phyloP scores from a whole-genome alignment of 2,329 filamentous ascomycete species.

The Botrytis medusae region DNA sequence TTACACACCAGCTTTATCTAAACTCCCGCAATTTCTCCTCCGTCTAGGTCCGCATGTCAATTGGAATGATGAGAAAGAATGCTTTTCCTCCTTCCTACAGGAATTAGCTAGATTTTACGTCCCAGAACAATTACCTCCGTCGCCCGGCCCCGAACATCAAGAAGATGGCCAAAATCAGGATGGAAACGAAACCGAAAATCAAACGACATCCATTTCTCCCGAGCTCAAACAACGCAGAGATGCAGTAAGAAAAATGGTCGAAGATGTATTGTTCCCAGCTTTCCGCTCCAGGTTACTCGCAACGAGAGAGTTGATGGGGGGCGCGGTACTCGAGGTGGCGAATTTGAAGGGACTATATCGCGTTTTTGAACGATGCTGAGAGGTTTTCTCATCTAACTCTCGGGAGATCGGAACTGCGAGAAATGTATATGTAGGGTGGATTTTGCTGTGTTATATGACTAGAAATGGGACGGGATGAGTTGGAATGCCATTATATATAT shows the following conservation, averaged over 20 bases:
- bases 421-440: not conserved
- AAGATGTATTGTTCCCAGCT: conserved; percentile 86
- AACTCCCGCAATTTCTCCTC: conserved; percentile 85
- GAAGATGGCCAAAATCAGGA: conserved; percentile 34
- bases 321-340: conserved; percentile 78
- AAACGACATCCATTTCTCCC: conserved; percentile 42
- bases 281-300: conserved; percentile 81
- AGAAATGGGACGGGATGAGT: not conserved
- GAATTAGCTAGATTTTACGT: conserved; percentile 90
- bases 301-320: conserved; percentile 73
- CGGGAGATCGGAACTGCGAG: too few species aligned
- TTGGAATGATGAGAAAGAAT: conserved; percentile 81
- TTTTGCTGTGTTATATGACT: not conserved
- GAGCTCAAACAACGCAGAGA: conserved; percentile 58
- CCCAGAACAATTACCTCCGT: conserved; percentile 74
- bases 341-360: conserved; percentile 90
- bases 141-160: conserved; percentile 41
- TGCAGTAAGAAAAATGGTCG: conserved; percentile 73
- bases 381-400: not conserved
- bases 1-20: conserved; percentile 81
- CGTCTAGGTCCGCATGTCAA: conserved; percentile 83
- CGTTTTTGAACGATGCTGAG: conserved; percentile 89
- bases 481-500: not conserved
- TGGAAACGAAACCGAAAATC: not conserved
- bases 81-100: conserved; percentile 80